Evolutionary conservation across 2,329 filamentous ascomycete species (phyloP).

Genomic region (Penicillium sp.): DNA sequence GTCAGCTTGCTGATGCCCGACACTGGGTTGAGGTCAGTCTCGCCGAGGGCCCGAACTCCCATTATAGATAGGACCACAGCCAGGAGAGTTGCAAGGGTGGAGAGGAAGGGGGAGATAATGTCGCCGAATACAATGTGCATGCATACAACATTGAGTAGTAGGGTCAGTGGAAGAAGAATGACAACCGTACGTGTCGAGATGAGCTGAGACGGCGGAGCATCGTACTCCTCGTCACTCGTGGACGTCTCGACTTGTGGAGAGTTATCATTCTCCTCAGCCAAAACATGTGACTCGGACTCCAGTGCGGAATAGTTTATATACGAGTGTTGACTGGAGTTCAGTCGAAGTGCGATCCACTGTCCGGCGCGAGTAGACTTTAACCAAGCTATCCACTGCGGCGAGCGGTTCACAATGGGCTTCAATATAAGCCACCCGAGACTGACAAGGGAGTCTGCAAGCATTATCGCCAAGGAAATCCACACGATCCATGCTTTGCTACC

Average conservation of each 20-base stretch:
- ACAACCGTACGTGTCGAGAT: conserved; percentile 71
- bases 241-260: background rate
- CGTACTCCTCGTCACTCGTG: conserved; percentile 53
- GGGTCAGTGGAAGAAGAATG: conserved; percentile 73
- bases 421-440: conserved; percentile 78
- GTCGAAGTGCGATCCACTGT: conserved; percentile 27
- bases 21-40: conserved; percentile 95
- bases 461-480: conserved; percentile 93
- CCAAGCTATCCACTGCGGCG: conserved; percentile 35
- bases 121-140: conserved; percentile 82
- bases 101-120: conserved; percentile 76
- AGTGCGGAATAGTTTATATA: conserved; percentile 36
- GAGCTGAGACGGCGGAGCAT: conserved; percentile 81
- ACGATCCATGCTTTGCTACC: conserved; percentile 99
- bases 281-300: conserved; percentile 11
- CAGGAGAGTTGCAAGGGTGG: conserved; percentile 76
- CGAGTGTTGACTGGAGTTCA: conserved; percentile 21
- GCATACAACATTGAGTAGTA: conserved; percentile 76
- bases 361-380: conserved; percentile 32
- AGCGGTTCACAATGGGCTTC: conserved; percentile 59
- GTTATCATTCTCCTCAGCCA: conserved; percentile 6
- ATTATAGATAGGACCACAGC: conserved; percentile 70
- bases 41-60: conserved; percentile 65
- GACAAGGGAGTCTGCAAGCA: conserved; percentile 90
- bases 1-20: conserved; percentile 96